Evolutionary conservation across 2,329 filamentous ascomycete genomes (phyloP).

Genomic region (Alternaria ventricosa): DNA sequence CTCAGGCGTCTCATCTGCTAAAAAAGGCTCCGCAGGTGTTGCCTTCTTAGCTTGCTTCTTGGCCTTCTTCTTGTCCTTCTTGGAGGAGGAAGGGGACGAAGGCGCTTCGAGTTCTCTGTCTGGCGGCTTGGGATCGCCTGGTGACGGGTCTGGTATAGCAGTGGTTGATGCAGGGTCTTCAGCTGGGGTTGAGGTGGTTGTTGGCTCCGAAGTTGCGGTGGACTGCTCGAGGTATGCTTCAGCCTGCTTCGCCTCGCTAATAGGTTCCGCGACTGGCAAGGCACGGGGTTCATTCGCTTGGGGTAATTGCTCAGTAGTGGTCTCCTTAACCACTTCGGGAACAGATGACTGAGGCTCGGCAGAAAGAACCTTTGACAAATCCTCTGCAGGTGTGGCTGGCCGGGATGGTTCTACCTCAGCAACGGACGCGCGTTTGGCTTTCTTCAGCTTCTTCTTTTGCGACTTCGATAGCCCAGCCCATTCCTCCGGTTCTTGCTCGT

Average conservation of each 20-base stretch:
- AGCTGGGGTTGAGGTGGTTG: background rate
- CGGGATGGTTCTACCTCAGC: slow-evolving; percentile 18
- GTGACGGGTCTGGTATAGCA: background rate
- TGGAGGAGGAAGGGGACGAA: slow-evolving; percentile 10
- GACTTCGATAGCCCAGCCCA: slow-evolving; percentile 31
- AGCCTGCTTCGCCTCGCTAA: slow-evolving; percentile 1
- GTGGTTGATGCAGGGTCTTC: slow-evolving; percentile 1
- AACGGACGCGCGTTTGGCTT: slow-evolving; percentile 30
- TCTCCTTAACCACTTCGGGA: background rate
- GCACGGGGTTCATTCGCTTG: background rate
- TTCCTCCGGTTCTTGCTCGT: slow-evolving; percentile 14
- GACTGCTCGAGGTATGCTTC: background rate
- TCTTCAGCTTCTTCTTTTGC: slow-evolving; percentile 40
- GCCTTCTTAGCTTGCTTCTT: slow-evolving; percentile 32
- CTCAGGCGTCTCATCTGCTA: slow-evolving; percentile 43
- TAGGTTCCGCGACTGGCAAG: background rate
- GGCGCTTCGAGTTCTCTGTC: slow-evolving; percentile 14
- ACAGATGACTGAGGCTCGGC: slow-evolving; percentile 1
- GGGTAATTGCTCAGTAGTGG: background rate
- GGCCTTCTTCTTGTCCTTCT: slow-evolving; percentile 36
- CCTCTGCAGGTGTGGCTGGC: slow-evolving; percentile 17
- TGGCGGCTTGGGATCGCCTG: slow-evolving; percentile 6
- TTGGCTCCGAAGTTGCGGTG: background rate
- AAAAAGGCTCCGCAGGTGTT: slow-evolving; percentile 39
- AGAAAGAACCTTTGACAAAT: slow-evolving; percentile 1